Evolutionary conservation across 495 filamentous ascomycete genomes (phyloP).

Genomic region (Neurospora africana): DNA sequence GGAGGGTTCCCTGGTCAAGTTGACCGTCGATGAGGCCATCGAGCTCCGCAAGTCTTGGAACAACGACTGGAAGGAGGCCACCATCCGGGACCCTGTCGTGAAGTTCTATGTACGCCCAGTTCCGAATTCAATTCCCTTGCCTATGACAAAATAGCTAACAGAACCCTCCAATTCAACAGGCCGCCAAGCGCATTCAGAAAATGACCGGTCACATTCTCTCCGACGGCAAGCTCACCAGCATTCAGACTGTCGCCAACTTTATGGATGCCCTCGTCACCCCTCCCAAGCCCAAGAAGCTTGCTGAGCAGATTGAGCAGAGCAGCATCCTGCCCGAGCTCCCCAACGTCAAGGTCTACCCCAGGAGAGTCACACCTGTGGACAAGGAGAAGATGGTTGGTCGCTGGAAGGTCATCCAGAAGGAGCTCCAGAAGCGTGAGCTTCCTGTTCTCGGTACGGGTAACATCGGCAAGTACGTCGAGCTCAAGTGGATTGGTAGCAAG

Average conservation of each 20-base stretch:
- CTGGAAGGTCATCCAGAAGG: constrained; percentile 73
- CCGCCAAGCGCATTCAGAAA: constrained; percentile 66
- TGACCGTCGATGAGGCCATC: constrained; percentile 18
- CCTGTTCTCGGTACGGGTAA: constrained; percentile 31
- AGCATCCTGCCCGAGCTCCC: constrained; percentile 40
- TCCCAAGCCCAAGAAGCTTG: constrained; percentile 49
- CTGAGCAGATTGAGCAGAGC: constrained; percentile 31
- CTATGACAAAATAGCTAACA: background rate
- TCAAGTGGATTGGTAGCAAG: constrained; percentile 17
- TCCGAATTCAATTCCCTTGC: background rate
- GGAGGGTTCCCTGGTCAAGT: background rate
- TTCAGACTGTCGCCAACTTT: constrained; percentile 45
- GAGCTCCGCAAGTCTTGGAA: constrained; percentile 28
- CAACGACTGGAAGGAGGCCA: constrained; percentile 40
- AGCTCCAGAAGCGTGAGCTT: constrained; percentile 53
- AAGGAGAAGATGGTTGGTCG: constrained; percentile 68
- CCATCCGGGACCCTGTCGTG: constrained; percentile 45
- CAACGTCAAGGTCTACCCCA: constrained; percentile 57
- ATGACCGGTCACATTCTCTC: constrained; percentile 63
- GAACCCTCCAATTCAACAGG: constrained; percentile 28
- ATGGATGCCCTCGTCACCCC: constrained; percentile 42
- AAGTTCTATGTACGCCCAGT: constrained; percentile 54
- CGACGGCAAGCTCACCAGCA: constrained; percentile 49
- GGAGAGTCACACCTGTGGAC: constrained; percentile 53
- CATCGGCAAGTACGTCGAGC: constrained; percentile 17